Evolutionary conservation across 139 green algal genomes (phyloP).

Genomic region (Choricystis sp.): DNA sequence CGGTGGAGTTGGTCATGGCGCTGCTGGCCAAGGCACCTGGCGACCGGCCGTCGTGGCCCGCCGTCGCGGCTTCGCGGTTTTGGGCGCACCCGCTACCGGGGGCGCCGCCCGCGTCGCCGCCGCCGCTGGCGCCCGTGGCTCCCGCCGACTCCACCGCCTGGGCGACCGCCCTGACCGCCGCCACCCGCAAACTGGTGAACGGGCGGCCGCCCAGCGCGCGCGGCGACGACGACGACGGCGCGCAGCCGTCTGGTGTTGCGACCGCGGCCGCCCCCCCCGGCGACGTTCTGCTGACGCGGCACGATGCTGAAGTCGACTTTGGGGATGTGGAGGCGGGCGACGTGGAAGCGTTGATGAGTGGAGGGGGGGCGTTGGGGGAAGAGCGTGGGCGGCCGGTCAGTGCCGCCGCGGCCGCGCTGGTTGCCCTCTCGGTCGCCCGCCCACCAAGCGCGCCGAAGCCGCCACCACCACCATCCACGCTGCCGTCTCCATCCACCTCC

Average conservation of each 20-base stretch:
- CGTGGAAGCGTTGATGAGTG: not conserved
- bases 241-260: slow-evolving; percentile 14
- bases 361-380: no score
- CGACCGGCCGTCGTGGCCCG: slow-evolving; percentile 35
- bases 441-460: not conserved
- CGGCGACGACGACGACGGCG: slow-evolving; percentile 19
- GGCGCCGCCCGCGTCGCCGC: not conserved
- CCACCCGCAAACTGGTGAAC: not conserved
- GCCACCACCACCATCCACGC: not conserved
- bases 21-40: slow-evolving; percentile 74
- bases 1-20: slow-evolving; percentile 47
- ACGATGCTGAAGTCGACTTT: slow-evolving; percentile 78
- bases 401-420: not conserved
- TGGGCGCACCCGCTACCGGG: slow-evolving; percentile 32
- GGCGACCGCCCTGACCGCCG: not conserved
- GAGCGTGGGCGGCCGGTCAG: no score
- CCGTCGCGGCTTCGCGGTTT: slow-evolving; percentile 45
- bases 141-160: not conserved
- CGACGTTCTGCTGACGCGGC: slow-evolving; percentile 55
- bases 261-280: slow-evolving; percentile 3
- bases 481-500: not conserved
- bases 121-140: no score
- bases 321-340: slow-evolving; percentile 6
- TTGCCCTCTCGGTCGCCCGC: not conserved
- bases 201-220: not conserved